phyloP scores from a whole-genome alignment of 2,329 filamentous ascomycete species.

The Alternaria brassicae region DNA sequence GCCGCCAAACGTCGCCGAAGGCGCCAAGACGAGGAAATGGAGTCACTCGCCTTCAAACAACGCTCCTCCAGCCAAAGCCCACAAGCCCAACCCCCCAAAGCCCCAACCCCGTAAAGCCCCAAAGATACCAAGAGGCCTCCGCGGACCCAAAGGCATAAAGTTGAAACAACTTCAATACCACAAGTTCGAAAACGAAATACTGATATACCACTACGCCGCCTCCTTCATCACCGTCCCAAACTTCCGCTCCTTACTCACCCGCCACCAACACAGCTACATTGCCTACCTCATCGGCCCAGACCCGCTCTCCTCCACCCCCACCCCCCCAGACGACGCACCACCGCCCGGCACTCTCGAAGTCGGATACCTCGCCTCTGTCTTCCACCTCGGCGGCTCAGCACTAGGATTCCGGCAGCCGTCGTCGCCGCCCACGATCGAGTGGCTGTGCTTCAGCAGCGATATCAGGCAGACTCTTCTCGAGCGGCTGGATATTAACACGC shows the following conservation, averaged over 20 bases:
- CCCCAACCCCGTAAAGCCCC: neutral
- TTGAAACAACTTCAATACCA: conserved; percentile 21
- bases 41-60: too few species aligned
- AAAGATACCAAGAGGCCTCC: neutral
- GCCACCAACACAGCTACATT: conserved; percentile 18
- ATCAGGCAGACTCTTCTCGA: conserved; percentile 12
- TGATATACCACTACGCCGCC: conserved; percentile 31
- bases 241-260: conserved; percentile 9
- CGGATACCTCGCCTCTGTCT: conserved; percentile 23
- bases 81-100: neutral
- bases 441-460: conserved; percentile 28
- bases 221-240: conserved; percentile 7
- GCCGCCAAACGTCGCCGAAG: neutral
- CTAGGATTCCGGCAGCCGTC: conserved; percentile 26
- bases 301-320: neutral
- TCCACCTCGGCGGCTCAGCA: conserved; percentile 27
- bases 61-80: neutral
- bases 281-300: conserved; percentile 20
- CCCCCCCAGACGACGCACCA: conserved; percentile 25
- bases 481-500: neutral
- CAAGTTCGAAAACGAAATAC: conserved; percentile 21
- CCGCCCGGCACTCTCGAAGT: conserved; percentile 27
- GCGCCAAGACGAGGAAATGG: neutral
- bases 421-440: conserved; percentile 17
- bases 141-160: neutral